Evolutionary conservation across 2,329 filamentous ascomycete species (phyloP).

Genomic region (Chaetomium sp.): DNA sequence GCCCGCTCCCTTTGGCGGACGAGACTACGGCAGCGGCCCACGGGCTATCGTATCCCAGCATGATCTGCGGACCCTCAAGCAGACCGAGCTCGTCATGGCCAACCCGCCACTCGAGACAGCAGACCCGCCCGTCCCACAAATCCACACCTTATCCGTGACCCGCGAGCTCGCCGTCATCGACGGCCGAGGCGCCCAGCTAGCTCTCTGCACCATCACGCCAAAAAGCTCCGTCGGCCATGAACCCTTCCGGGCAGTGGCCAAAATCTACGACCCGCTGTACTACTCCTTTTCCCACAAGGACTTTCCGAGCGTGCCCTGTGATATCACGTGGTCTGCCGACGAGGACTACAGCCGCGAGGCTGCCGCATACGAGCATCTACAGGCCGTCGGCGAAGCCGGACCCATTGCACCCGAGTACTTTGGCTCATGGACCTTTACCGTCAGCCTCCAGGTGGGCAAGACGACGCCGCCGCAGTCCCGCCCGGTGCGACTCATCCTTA

Average conservation of each 20-base stretch:
- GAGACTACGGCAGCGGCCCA: neutral
- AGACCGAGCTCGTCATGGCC: slow-evolving; percentile 4
- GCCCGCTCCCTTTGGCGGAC: slow-evolving; percentile 4
- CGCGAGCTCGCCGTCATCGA: neutral
- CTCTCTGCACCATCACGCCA: neutral
- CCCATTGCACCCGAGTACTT: neutral
- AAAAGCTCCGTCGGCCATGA: neutral
- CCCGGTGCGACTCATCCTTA: neutral
- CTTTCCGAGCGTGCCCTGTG: neutral
- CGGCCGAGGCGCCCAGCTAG: neutral
- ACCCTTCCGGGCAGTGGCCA: slow-evolving; percentile 4
- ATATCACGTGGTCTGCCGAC: neutral
- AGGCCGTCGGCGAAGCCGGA: neutral
- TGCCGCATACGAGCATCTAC: neutral
- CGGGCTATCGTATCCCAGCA: neutral
- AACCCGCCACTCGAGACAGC: neutral
- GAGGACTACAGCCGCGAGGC: slow-evolving; percentile 4
- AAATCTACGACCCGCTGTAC: slow-evolving; percentile 10
- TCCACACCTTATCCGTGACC: neutral
- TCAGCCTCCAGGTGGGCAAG: neutral
- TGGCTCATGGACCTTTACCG: slow-evolving; percentile 1
- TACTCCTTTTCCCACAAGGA: neutral
- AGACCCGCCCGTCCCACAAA: neutral
- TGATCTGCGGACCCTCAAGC: slow-evolving; percentile 3
- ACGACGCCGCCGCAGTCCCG: neutral